Evolutionary conservation across 495 filamentous ascomycete species (phyloP), one percentile per base, ranked within the genome.

Genomic region (Chaetomium cochliodes): DNA sequence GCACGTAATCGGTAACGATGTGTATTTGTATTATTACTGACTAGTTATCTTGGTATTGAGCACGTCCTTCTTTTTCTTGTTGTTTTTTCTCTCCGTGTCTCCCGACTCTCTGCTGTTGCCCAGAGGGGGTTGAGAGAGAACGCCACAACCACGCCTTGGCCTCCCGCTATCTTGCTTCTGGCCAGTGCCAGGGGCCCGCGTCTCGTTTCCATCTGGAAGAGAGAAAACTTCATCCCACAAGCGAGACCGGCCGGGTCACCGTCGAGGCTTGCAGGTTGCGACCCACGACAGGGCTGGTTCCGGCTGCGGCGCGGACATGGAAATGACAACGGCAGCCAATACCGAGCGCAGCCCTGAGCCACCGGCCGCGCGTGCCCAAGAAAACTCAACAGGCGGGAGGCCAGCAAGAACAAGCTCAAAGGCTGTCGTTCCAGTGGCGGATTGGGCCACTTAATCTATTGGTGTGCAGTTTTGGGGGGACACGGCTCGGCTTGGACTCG

Each of bases 91-190:
- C 26, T 13, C 9, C 9, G 33, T 37, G 33, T 12, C 33, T 37
- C 9, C 33, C 33, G 33, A 37, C 33, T 37, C 33, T 37, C 9
- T 37, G 33, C 33, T 37, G 11, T 18, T 8, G n/a, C 56, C 33
- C 28, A 57, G 42, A 39, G 5, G 20, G 30, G 46, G 58, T 50
- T 23, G 28, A 8, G 4, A 8, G 4, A 4, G n/a, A 22, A 50
- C 58, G 57, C 44, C 44, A 60, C 46, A 60, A 51, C 18, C 58
- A 50, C 58, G 58, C 58, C 30, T 37, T 60, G 47, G 8, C 58
- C 26, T 37, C 44, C 39, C 3, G 15, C 41, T 46, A 3, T 49
- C 44, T 9, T 51, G 26, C 44, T 20, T 22, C 16, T 15, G 39
- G 39, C 39, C 39, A 58, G 56, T 25, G 53, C n/a, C 55, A 58